Evolutionary conservation across 371 early-diverging fungal species (phyloP), one percentile per base, ranked within the genome.

Genomic region (Mortierella sp.): DNA sequence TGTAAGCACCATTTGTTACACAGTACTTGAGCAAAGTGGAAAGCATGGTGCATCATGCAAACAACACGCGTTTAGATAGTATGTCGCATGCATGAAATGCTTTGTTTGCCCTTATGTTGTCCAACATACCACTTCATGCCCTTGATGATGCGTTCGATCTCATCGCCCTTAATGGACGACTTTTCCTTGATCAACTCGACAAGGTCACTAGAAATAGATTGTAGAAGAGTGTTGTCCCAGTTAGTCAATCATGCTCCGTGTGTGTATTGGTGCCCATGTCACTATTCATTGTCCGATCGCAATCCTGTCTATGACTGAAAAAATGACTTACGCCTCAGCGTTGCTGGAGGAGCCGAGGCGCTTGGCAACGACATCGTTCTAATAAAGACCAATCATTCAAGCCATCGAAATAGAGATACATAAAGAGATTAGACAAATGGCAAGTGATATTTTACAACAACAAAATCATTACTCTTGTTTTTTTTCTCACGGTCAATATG

Each of bases 121-220:
- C 13, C 3, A 58, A 60, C 82, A 47, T 84, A 82, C 88, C 88
- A 97, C 84, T 93, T 91, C 90, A 96, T 91, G 78, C 95, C 95
- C 82, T 93, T 92, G 73, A 95, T 75, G 68, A 96, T 92, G 74
- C 84, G 84, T 71, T 87, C 86, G 38, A 87, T 57, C 26, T 89
- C 89, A 6, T 52, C 83, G 45, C 88, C 88, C 76, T 79, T 83
- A 44, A 89, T 75, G 44, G 77, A 79, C 1, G 80, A 68, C 72
- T 81, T 85, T 47, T 77, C 79, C 72, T 77, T 76, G 72, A 83
- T 85, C 72, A 81, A 72, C 79, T 73, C 79, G 58, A 80, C 77
- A 74, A 76, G 81, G 42, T 84, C 76, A 80, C 81, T 86, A 21
- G 34, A 75, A 72, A 47, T 63, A 38, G 48, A 38, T 21, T 7